Evolutionary conservation across 192 early-diverging fungal genomes (phyloP), one percentile per base, ranked within the genome.

Genomic region (Helicostylum pulchrum): DNA sequence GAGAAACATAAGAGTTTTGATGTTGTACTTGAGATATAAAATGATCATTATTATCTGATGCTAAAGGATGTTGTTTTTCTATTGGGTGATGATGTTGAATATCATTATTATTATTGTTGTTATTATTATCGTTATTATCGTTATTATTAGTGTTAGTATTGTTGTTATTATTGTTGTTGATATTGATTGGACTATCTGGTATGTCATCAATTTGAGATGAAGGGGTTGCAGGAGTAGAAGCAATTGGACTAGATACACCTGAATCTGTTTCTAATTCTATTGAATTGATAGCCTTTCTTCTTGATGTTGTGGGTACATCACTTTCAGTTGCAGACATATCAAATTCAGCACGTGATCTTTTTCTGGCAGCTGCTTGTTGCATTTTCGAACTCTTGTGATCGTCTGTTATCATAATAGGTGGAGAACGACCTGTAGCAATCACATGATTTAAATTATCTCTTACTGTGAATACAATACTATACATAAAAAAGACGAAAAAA

Each of bases 331-430:
- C 50, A 66, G 30, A 67, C 21, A 17, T 36, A 48, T 30, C 84
- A 48, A 80, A 75, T 54, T 86, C 84, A 69, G 75, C 69, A 70
- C 78, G 77, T 26, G 71, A 63, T 23, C 82, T 76, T 51, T 78
- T 82, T 30, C 77, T 68, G 55, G 77, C 74, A 6, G 50, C 62
- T 20, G 59, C 60, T 8, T 54, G 52, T 4, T 85, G 86, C 43
- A 77, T 67, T 68, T 91, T 91, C 9, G 83, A 79, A 19, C 88
- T 90, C 74, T 94, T 94, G 80, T 94, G 92, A 73, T 94, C 92
- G 64, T 94, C 92, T 12, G 92, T 94, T 59, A 94, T 92, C 81
- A 93, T 84, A 45, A 94, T 92, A 0, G 91, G 90, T 39, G 91
- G 86, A 48, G 91, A 90, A 31, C 90, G 75, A 20, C 86, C 88